These are phyloP conservation scores for Isatis tinctoria DNA, from an alignment of 345 rosid species.

Conservation along the genomic window DNA sequence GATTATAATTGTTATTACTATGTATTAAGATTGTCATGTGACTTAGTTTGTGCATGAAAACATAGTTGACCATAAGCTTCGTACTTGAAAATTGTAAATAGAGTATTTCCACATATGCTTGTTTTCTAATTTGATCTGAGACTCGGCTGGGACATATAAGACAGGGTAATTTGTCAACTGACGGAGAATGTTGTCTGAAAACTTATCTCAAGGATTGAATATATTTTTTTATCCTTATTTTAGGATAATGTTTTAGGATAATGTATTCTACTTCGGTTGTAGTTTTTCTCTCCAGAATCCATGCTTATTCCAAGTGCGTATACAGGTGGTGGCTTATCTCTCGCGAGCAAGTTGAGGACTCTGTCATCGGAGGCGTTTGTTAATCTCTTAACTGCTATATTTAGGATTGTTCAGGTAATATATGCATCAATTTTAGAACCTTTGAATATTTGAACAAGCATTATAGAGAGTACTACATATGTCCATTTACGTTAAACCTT, in stretches of 20 bases:
- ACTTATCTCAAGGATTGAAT: neutral
- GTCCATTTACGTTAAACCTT: neutral
- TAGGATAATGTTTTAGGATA: too few relatives aligned
- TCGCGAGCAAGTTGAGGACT: slow-evolving; percentile 91
- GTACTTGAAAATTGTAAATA: neutral
- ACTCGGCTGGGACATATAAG: neutral
- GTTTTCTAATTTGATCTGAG: neutral
- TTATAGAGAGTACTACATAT: neutral
- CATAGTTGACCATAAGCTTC: neutral
- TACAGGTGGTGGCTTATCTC: slow-evolving; percentile 83
- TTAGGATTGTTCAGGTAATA: slow-evolving; percentile 89
- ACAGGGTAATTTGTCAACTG: neutral
- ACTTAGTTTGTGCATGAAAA: neutral
- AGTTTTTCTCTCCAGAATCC: slow-evolving; percentile 14
- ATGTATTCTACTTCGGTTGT: slow-evolving; percentile 9
- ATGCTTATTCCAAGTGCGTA: slow-evolving; percentile 23
- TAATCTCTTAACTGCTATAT: slow-evolving; percentile 79
- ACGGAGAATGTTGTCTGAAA: too few relatives aligned
- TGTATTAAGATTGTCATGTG: neutral
- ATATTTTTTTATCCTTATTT: neutral
- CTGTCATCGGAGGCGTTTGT: slow-evolving; percentile 89
- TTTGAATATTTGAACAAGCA: neutral
- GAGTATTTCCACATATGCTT: neutral
- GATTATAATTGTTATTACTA: slow-evolving; percentile 12
- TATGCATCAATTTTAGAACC: slow-evolving; percentile 32